Conservation (phyloP, 192 early-diverging fungal species). For the Jimgerdemannia lactiflua region DNA sequence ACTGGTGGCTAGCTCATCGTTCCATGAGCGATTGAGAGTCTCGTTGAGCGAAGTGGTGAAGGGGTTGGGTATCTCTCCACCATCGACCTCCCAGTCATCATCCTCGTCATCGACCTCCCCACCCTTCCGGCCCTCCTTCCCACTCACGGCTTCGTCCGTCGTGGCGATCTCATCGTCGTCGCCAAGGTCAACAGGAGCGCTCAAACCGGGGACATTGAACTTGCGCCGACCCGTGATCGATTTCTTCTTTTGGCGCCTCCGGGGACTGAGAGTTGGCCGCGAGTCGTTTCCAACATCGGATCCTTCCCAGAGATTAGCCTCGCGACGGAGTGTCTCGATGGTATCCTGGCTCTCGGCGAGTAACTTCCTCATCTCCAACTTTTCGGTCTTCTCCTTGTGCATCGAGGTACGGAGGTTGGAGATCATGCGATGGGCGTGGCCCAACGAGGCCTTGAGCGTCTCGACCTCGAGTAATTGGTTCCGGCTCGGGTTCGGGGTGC, state of each 20-base stretch:
- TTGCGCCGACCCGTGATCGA: not conserved
- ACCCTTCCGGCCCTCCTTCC: not conserved
- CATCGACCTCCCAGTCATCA: not conserved
- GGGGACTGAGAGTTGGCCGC: conserved; percentile 1
- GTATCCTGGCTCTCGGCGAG: conserved; percentile 54
- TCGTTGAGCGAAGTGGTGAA: not conserved
- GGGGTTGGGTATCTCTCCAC: not conserved
- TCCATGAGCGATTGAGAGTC: not conserved
- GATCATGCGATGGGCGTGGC: conserved; percentile 50
- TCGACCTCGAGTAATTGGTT: conserved; percentile 32
- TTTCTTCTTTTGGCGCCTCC: not conserved
- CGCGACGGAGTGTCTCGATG: conserved; percentile 51
- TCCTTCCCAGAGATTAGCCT: conserved; percentile 33
- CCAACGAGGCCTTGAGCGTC: conserved; percentile 32
- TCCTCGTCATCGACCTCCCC: not conserved
- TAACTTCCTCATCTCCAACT: conserved; percentile 51
- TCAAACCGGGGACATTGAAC: not conserved
- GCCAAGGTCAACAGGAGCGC: not conserved
- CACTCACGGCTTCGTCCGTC: not conserved
- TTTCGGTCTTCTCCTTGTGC: conserved; percentile 51
- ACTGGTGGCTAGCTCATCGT: not conserved
- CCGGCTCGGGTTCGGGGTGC: conserved; percentile 7
- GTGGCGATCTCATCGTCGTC: not conserved
- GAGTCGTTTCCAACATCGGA: not conserved
- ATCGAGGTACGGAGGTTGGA: conserved; percentile 48